Evolutionary conservation across 495 filamentous ascomycete species (phyloP).

Genomic region (Penicillium longicatenatum): DNA sequence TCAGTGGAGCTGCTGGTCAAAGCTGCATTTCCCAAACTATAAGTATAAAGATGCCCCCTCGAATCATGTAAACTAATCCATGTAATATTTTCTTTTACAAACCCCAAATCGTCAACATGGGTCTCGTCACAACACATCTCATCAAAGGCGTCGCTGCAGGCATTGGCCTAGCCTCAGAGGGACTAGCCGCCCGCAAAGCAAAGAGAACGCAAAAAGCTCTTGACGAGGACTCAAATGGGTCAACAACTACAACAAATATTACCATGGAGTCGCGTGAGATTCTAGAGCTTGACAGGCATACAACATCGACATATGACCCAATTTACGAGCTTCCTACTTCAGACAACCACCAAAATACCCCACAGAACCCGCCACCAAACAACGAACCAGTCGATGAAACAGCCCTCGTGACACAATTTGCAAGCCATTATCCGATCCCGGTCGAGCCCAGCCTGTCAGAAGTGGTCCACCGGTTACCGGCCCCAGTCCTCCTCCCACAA

Average conservation of each 20-base stretch:
- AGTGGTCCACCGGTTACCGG: slow-evolving; percentile 21
- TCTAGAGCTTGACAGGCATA: background rate
- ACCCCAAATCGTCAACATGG: background rate
- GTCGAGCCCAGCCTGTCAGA: background rate
- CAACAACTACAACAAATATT: background rate
- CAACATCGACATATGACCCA: background rate
- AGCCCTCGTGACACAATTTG: background rate
- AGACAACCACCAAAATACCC: background rate
- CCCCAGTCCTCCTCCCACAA: slow-evolving; percentile 54
- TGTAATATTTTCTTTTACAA: too few relatives aligned
- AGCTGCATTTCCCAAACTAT: too few relatives aligned
- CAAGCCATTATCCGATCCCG: background rate
- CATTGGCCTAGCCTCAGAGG: background rate
- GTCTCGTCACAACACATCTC: background rate
- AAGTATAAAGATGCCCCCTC: too few relatives aligned
- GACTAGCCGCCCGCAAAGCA: background rate
- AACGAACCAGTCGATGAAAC: background rate
- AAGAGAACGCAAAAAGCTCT: background rate
- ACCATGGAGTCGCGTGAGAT: background rate
- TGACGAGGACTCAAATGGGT: background rate
- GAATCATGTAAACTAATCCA: too few relatives aligned
- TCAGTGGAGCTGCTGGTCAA: too few relatives aligned
- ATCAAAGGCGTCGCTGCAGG: background rate
- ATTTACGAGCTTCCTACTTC: background rate
- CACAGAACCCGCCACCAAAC: background rate